Percentiles rank a stretch among this genome's conserved stretches.
Evolutionary conservation across 2,329 filamentous ascomycete species (phyloP).

Genomic region (Talaromyces albobiverticillius): DNA sequence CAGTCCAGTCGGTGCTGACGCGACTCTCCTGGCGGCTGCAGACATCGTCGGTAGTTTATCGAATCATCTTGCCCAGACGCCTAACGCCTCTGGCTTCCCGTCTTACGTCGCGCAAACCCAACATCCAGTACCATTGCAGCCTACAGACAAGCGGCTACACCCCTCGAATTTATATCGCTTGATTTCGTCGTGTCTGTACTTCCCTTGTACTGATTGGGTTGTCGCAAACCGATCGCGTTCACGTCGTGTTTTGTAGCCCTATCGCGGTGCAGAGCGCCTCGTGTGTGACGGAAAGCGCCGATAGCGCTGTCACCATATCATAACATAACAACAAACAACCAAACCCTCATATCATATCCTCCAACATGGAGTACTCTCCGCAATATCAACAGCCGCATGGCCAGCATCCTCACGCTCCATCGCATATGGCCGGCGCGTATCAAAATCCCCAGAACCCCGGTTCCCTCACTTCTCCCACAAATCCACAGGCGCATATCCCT

Average conservation of each 20-base stretch:
- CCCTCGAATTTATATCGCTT: conserved; percentile 1
- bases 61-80: conserved; percentile 38
- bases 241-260: conserved; percentile 1
- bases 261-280: conserved; percentile 12
- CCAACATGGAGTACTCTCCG: conserved; percentile 70
- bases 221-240: conserved; percentile 4
- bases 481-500: conserved; percentile 65
- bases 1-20: conserved; percentile 45
- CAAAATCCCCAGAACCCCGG: conserved; percentile 57
- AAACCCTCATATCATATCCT: background rate
- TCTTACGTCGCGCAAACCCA: conserved; percentile 24
- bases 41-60: conserved; percentile 34
- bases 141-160: conserved; percentile 3
- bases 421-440: conserved; percentile 60
- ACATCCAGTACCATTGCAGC: conserved; percentile 10
- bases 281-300: conserved; percentile 14
- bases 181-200: conserved; percentile 1
- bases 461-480: conserved; percentile 69
- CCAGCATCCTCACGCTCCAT: conserved; percentile 61
- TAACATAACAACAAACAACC: background rate
- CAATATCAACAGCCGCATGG: conserved; percentile 64
- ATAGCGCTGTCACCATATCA: conserved; percentile 9
- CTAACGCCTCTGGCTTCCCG: conserved; percentile 23
- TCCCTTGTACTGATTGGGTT: conserved; percentile 14
- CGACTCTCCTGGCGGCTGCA: conserved; percentile 38